Evolutionary conservation across 2,329 filamentous ascomycete species (phyloP).

Genomic region (Aschersonia sp.): DNA sequence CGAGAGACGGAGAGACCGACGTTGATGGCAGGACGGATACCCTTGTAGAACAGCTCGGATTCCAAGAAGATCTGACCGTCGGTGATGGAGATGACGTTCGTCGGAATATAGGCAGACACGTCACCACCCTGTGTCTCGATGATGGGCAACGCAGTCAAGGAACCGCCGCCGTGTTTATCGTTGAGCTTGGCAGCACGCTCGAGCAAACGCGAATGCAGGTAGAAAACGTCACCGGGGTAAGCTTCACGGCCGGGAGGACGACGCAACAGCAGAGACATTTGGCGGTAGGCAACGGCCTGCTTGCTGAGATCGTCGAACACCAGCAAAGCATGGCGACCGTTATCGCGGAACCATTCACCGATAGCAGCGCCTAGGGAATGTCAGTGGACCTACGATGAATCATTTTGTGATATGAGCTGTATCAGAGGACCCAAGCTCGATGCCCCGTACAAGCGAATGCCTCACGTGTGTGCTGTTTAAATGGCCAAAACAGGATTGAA

Average conservation of each 20-base stretch:
- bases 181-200: constrained; percentile 99
- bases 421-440: background rate
- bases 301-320: constrained; percentile 94
- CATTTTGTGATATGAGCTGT: background rate
- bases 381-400: too few species aligned
- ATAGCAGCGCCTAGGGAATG: constrained; percentile 22
- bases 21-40: constrained; percentile 99
- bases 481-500: background rate
- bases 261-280: constrained; percentile 97
- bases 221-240: constrained; percentile 98
- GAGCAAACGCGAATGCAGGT: constrained; percentile 96
- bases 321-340: constrained; percentile 76
- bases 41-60: constrained; percentile 99
- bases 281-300: constrained; percentile 95
- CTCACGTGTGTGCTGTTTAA: too few species aligned
- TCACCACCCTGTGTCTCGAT: constrained; percentile 99
- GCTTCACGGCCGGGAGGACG: constrained; percentile 98
- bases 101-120: constrained; percentile 99
- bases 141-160: constrained; percentile 89
- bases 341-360: constrained; percentile 67
- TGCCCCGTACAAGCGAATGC: too few species aligned
- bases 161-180: constrained; percentile 87
- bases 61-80: constrained; percentile 99
- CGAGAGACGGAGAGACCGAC: constrained; percentile 99
- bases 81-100: constrained; percentile 99